Evolutionary conservation across 2,329 filamentous ascomycete genomes (phyloP).

Genomic region (Fusarium longipes): DNA sequence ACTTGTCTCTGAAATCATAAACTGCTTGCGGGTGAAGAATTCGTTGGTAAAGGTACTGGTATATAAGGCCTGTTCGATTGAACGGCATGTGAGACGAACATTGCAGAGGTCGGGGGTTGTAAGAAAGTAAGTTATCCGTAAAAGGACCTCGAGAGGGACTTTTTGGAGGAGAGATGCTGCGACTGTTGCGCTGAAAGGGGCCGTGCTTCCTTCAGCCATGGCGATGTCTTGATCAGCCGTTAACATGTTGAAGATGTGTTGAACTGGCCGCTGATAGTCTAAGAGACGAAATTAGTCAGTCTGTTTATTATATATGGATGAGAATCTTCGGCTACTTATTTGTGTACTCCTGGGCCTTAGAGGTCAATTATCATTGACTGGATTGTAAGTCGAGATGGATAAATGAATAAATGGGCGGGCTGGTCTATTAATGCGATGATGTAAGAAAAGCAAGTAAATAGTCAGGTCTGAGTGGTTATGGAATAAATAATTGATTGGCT

Average conservation of each 20-base stretch:
- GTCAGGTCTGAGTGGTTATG: too few species aligned
- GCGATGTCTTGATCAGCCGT: slow-evolving; percentile 23
- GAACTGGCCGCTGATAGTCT: too few species aligned
- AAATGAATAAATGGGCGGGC: too few species aligned
- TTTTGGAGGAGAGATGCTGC: slow-evolving; percentile 43
- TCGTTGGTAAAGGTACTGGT: slow-evolving; percentile 67
- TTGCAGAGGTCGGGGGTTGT: slow-evolving; percentile 65
- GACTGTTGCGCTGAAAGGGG: neutral
- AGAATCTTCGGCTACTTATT: too few species aligned
- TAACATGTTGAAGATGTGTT: slow-evolving; percentile 20
- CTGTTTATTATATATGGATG: too few species aligned
- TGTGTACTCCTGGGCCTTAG: too few species aligned
- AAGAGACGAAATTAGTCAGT: neutral
- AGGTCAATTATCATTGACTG: too few species aligned
- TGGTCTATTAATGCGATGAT: too few species aligned
- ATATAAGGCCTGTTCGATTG: slow-evolving; percentile 65
- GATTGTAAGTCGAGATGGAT: too few species aligned
- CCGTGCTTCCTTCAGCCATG: slow-evolving; percentile 20
- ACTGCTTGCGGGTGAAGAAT: slow-evolving; percentile 75
- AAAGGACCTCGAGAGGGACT: slow-evolving; percentile 70
- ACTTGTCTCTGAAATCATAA: slow-evolving; percentile 70
- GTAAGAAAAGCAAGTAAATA: too few species aligned
- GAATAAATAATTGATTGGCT: too few species aligned
- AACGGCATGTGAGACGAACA: slow-evolving; percentile 66
- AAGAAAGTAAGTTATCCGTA: slow-evolving; percentile 64